Base-by-base conservation (phyloP, 805 yeast species). In the Spathaspora sp. region DNA sequence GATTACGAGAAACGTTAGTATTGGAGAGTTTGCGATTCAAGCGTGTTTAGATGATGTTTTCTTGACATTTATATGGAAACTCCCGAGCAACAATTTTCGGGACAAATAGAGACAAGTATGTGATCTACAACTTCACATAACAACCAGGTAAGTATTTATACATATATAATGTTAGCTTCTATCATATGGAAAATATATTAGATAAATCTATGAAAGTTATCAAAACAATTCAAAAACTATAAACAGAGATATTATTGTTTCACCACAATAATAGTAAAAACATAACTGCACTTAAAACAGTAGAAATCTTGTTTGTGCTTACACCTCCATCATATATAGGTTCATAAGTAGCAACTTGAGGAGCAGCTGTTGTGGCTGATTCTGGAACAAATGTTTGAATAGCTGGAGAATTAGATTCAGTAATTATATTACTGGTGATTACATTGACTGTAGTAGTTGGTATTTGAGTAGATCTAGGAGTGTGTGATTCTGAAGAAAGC, bases 341-440 rank as follows among this genome's bases (percentile, higher is more conserved):
- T 14, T 35, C 61, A 69, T 23, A 42, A 5, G 18, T 26, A 10
- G 14, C n/a, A 19, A 42, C 5, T 42, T 18, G n/a, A 17, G 44
- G 44, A 19, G 23, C n/a, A n/a, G n/a, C n/a, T n/a, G n/a, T 19
- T 18, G 44, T 42, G 19, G 26, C 6, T 9, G 64, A 9, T 14
- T 3, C 55, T 14, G 55, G 48, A 8, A 54, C 46, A 17, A 54
- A 51, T 17, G 55, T 35, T 14, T 57, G 48, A n/a, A 63, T 49
- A 11, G 64, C 19, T 14, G 32, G 32, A 10, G 66, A 47, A 12
- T 50, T 40, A 8, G 58, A 56, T 52, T 72, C 66, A 18, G 78
- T 74, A 12, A 66, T 55, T 44, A 74, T 73, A 59, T 71, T 70
- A 57, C 70, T 62, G 26, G 77, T 69, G 49, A 74, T 73, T n/a